Evolutionary conservation across 2,329 filamentous ascomycete species (phyloP).

Genomic region (Cryphonectria japonica): DNA sequence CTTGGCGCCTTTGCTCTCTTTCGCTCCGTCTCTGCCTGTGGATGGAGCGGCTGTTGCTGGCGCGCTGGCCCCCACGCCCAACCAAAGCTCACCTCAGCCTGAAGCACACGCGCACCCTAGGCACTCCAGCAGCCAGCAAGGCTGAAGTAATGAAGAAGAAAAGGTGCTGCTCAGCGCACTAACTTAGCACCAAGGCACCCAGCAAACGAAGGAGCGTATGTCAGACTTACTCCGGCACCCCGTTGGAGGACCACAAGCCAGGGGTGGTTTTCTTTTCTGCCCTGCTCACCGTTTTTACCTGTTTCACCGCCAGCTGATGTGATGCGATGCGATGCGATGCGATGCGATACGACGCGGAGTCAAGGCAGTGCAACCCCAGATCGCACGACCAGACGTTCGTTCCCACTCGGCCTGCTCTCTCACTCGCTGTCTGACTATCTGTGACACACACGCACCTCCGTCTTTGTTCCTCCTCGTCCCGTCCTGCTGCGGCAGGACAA

Average conservation of each 20-base stretch:
- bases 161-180: background rate
- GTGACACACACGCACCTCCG: background rate
- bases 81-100: background rate
- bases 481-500: background rate
- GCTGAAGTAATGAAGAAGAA: background rate
- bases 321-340: background rate
- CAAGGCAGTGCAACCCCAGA: background rate
- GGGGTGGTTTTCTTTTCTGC: background rate
- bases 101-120: background rate
- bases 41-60: background rate
- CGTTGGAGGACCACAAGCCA: background rate
- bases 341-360: background rate
- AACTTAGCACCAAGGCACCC: background rate
- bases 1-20: background rate
- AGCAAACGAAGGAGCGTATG: background rate
- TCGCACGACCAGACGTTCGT: background rate
- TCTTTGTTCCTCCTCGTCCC: background rate
- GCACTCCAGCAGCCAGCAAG: background rate
- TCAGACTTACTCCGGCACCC: background rate
- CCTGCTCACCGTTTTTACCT: background rate
- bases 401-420: background rate
- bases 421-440: background rate
- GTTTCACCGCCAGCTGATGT: constrained; percentile 2
- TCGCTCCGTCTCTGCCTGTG: background rate
- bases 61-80: background rate